Evolutionary conservation across 2,329 filamentous ascomycete genomes (phyloP).

Genomic region (Colletotrichum nymphaeae): DNA sequence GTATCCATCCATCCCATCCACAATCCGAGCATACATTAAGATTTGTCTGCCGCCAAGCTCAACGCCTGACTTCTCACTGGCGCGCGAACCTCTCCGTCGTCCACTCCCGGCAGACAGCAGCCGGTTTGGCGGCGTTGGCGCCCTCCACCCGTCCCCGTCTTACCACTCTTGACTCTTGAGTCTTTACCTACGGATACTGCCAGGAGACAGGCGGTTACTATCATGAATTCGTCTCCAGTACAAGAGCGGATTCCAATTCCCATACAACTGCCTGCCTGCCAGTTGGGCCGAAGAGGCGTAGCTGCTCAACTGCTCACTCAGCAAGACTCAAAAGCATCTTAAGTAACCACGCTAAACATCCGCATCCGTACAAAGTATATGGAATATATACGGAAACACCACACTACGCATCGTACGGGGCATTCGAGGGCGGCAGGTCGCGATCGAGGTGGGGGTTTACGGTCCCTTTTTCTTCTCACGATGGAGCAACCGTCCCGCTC

Average conservation of each 20-base stretch:
- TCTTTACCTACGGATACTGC: not conserved
- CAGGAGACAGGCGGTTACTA: not conserved
- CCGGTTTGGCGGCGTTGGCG: constrained; percentile 33
- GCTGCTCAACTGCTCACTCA: constrained; percentile 6
- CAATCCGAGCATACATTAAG: not conserved
- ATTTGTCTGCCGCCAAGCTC: constrained; percentile 11
- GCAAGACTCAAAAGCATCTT: not conserved
- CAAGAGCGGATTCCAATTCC: constrained; percentile 23
- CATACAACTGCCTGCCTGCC: not conserved
- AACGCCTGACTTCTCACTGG: constrained; percentile 23
- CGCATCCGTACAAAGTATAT: no score
- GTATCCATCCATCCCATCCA: no score
- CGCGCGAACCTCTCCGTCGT: constrained; percentile 10
- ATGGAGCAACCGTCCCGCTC: constrained; percentile 12
- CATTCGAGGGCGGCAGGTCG: not conserved
- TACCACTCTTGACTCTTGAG: not conserved
- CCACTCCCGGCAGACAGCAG: constrained; percentile 33
- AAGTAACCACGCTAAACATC: not conserved
- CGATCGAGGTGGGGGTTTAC: not conserved
- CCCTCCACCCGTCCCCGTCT: not conserved
- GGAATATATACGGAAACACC: not conserved
- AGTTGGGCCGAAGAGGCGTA: not conserved
- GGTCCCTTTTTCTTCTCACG: constrained; percentile 1
- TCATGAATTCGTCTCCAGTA: constrained; percentile 18
- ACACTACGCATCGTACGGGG: not conserved